phyloP scores from a whole-genome alignment of 352 stramenopile genomes.

The Peronosclerospora sorghi region DNA sequence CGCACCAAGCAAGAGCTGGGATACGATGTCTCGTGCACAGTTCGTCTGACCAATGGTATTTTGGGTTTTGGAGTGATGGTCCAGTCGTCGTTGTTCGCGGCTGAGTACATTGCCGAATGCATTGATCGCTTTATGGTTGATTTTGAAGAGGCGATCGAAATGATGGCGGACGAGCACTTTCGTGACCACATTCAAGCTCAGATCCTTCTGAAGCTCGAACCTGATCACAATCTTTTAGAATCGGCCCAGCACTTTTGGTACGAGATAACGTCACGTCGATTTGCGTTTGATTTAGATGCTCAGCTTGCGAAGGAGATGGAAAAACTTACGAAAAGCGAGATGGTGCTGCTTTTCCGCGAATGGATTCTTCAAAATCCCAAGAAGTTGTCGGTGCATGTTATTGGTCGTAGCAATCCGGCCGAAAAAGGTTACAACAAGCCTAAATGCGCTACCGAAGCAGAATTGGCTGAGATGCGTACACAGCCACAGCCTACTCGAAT shows the following conservation, averaged over 20 bases:
- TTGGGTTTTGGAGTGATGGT: conserved; percentile 78
- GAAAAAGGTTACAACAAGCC: conserved; percentile 25
- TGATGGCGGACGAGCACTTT: conserved; percentile 63
- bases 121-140: conserved; percentile 68
- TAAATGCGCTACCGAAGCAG: conserved; percentile 19
- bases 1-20: conserved; percentile 84
- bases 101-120: conserved; percentile 48
- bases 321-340: conserved; percentile 51
- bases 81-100: conserved; percentile 64
- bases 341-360: conserved; percentile 44
- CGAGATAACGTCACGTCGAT: conserved; percentile 61
- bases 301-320: conserved; percentile 62
- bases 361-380: conserved; percentile 54
- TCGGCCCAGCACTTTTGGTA: conserved; percentile 72
- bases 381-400: conserved; percentile 61
- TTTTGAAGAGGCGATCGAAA: conserved; percentile 62
- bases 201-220: conserved; percentile 70
- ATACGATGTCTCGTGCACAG: conserved; percentile 84
- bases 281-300: conserved; percentile 64
- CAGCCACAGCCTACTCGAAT: conserved; percentile 24
- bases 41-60: conserved; percentile 71
- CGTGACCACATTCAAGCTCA: conserved; percentile 70
- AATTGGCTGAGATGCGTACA: conserved; percentile 13
- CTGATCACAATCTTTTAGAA: conserved; percentile 72
- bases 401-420: conserved; percentile 34